These are phyloP conservation scores for Bondarzewia mesenterica DNA, from an alignment of 1,284 basidiomycete genomes.

Conservation along the genomic window DNA sequence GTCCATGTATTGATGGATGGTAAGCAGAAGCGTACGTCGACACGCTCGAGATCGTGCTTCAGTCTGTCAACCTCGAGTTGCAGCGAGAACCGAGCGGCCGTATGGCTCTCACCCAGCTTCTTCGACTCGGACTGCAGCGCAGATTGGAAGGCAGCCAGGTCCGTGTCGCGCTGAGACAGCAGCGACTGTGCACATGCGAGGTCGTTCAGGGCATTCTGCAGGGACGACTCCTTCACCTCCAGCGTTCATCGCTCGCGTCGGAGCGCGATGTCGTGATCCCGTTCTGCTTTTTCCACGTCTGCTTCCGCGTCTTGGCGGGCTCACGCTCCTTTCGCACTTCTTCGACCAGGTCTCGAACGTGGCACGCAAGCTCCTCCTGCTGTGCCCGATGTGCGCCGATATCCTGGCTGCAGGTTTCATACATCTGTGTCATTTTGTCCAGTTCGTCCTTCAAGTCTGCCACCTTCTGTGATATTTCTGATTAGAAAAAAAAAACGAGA, in stretches of 20 bases:
- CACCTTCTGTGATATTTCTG: conserved; percentile 46
- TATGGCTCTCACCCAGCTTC: conserved; percentile 73
- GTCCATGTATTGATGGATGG: conserved; percentile 93
- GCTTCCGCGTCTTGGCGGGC: conserved; percentile 47
- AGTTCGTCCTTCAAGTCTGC: conserved; percentile 50
- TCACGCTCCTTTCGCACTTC: conserved; percentile 51
- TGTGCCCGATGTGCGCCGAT: conserved; percentile 52
- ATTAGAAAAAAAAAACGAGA: conserved; percentile 1
- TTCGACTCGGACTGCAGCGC: conserved; percentile 65
- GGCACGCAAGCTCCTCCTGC: conserved; percentile 69
- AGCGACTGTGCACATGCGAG: conserved; percentile 53
- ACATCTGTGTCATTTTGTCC: conserved; percentile 50
- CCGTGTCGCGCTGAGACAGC: conserved; percentile 60
- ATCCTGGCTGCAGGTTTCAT: conserved; percentile 52
- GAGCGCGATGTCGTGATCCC: conserved; percentile 50
- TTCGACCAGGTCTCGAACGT: conserved; percentile 67
- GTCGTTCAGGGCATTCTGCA: conserved; percentile 54
- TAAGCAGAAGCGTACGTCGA: conserved; percentile 82
- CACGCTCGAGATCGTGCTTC: conserved; percentile 75
- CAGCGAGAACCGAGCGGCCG: conserved; percentile 78
- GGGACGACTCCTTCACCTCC: conserved; percentile 59
- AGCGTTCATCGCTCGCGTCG: conserved; percentile 51
- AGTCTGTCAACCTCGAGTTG: conserved; percentile 88
- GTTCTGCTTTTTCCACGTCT: conserved; percentile 45
- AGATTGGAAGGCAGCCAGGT: conserved; percentile 68